These are phyloP conservation scores for Fragaria nilgerrensis DNA, from an alignment of 306 rosid species.

Conservation along the genomic window DNA sequence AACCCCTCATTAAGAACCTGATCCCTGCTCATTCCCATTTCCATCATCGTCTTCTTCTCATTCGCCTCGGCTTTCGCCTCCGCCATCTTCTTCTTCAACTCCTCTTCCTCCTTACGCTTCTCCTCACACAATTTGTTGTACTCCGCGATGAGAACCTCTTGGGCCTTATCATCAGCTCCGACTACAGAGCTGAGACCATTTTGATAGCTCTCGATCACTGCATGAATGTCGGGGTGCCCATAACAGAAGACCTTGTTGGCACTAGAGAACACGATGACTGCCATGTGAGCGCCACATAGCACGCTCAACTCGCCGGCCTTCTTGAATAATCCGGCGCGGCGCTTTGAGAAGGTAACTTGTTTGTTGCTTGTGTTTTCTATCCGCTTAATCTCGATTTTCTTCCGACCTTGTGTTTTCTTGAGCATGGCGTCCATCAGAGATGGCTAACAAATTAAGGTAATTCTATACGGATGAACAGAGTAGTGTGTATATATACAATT, in stretches of 20 bases:
- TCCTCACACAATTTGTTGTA: neutral
- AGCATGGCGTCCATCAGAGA: neutral
- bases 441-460: neutral
- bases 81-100: slow-evolving; percentile 1
- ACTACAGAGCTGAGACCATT: neutral
- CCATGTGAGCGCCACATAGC: neutral
- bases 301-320: slow-evolving; percentile 14
- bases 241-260: slow-evolving; percentile 8
- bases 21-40: too few species aligned
- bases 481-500: neutral
- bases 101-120: neutral
- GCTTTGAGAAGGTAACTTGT: slow-evolving; percentile 16
- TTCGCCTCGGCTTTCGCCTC: neutral
- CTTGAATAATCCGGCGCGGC: slow-evolving; percentile 8
- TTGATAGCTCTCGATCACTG: slow-evolving; percentile 4
- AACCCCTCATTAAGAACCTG: neutral
- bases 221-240: neutral
- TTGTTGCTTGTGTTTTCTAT: slow-evolving; percentile 3
- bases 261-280: neutral
- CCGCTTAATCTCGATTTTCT: slow-evolving; percentile 1
- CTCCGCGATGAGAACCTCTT: slow-evolving; percentile 1
- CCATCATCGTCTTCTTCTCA: neutral
- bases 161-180: neutral
- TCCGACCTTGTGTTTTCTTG: slow-evolving; percentile 5
- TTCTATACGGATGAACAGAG: neutral